phyloP scores from a whole-genome alignment of 495 filamentous ascomycete species.

The Beverwykella pulmonaria region DNA sequence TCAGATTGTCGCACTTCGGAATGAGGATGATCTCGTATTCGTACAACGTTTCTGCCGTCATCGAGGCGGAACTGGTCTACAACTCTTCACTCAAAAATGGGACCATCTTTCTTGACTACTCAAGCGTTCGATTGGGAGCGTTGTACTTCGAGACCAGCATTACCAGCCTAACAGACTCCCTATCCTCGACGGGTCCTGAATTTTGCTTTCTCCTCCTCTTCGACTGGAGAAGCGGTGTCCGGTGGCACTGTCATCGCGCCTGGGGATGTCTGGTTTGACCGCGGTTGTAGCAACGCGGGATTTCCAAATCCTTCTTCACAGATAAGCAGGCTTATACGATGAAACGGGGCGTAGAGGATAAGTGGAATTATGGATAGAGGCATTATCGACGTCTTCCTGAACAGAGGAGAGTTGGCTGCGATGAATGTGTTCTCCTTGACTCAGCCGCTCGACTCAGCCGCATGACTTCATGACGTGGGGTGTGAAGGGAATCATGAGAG shows the following conservation, averaged over 20 bases:
- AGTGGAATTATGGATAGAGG: constrained; percentile 54
- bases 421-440: constrained; percentile 54
- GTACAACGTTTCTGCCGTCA: constrained; percentile 46
- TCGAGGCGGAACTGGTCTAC: constrained; percentile 40
- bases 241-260: constrained; percentile 52
- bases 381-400: constrained; percentile 55
- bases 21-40: constrained; percentile 50
- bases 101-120: constrained; percentile 49
- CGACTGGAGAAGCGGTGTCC: constrained; percentile 51
- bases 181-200: constrained; percentile 51
- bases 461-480: constrained; percentile 48
- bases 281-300: constrained; percentile 45
- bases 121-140: constrained; percentile 48
- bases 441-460: too few relatives aligned
- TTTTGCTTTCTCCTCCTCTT: constrained; percentile 55
- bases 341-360: constrained; percentile 39
- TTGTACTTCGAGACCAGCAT: constrained; percentile 54
- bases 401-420: constrained; percentile 49
- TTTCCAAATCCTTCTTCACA: constrained; percentile 56
- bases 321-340: constrained; percentile 48
- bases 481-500: constrained; percentile 45
- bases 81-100: constrained; percentile 45
- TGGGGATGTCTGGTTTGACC: constrained; percentile 54
- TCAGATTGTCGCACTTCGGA: constrained; percentile 49
- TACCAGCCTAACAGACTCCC: constrained; percentile 43